phyloP scores from a whole-genome alignment of 164 flowering plant genomes.

The Berberis vulgaris region DNA sequence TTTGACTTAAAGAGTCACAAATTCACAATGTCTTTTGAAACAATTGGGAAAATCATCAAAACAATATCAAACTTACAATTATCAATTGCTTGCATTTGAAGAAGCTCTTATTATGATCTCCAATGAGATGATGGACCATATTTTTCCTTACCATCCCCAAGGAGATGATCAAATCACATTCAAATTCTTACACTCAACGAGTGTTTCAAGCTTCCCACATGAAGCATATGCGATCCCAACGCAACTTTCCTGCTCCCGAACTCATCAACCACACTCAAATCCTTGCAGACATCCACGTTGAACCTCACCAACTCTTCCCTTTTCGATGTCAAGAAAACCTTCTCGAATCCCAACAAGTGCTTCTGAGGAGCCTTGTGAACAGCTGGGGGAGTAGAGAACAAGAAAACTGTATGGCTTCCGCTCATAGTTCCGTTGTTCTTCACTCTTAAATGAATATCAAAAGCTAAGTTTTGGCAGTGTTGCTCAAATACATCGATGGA shows the following conservation, averaged over 20 bases:
- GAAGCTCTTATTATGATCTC: slow-evolving; percentile 4
- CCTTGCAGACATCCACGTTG: slow-evolving; percentile 79
- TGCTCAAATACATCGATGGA: slow-evolving; percentile 41
- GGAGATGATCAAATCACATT: slow-evolving; percentile 5
- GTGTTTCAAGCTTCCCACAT: slow-evolving; percentile 69
- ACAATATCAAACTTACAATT: background rate
- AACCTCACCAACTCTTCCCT: slow-evolving; percentile 44
- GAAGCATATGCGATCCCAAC: slow-evolving; percentile 68
- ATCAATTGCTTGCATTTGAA: background rate
- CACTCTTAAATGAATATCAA: slow-evolving; percentile 61
- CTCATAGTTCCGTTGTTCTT: slow-evolving; percentile 44
- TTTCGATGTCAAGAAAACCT: slow-evolving; percentile 37
- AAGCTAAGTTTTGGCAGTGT: slow-evolving; percentile 39
- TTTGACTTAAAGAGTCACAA: no score
- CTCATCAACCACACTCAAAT: slow-evolving; percentile 82
- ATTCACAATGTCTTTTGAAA: no score
- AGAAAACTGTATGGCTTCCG: slow-evolving; percentile 69
- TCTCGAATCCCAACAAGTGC: slow-evolving; percentile 80
- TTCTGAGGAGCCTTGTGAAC: slow-evolving; percentile 73
- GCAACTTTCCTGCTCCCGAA: slow-evolving; percentile 61
- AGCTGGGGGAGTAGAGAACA: slow-evolving; percentile 63
- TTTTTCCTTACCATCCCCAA: background rate
- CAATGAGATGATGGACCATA: background rate
- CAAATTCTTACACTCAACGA: slow-evolving; percentile 51
- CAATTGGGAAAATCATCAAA: background rate